Conservation (phyloP, 495 filamentous ascomycete species). For the Geoglossum glabrum region DNA sequence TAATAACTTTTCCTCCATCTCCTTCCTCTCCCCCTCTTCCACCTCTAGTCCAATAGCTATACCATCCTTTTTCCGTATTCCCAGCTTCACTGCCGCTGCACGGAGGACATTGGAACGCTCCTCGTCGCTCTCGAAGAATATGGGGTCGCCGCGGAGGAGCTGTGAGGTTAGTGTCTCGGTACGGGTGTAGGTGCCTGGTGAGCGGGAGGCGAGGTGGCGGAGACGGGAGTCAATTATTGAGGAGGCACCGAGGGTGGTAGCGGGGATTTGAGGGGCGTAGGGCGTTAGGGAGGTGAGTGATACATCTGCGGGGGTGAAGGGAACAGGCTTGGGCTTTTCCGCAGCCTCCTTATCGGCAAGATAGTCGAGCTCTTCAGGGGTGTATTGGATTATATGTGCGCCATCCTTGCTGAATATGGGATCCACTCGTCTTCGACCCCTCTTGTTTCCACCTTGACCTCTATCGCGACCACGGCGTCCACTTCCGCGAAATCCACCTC, state of each 20-base stretch:
- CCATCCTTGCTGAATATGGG: background rate
- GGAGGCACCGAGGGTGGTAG: background rate
- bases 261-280: background rate
- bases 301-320: background rate
- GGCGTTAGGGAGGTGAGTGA: background rate
- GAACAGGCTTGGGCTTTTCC: background rate
- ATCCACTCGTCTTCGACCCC: background rate
- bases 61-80: background rate
- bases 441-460: background rate
- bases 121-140: conserved; percentile 4
- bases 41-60: background rate
- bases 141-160: background rate
- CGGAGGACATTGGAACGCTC: background rate
- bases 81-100: background rate
- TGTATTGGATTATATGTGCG: background rate
- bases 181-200: background rate
- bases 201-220: background rate
- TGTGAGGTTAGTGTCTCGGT: background rate
- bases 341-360: background rate
- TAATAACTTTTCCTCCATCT: background rate
- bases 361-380: background rate
- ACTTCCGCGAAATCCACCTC: too few relatives aligned
- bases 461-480: background rate
- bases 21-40: background rate
- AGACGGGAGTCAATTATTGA: background rate